Base-by-base conservation (phyloP, 176 grass and related monocot genomes). In the Elymus sibiricus region DNA sequence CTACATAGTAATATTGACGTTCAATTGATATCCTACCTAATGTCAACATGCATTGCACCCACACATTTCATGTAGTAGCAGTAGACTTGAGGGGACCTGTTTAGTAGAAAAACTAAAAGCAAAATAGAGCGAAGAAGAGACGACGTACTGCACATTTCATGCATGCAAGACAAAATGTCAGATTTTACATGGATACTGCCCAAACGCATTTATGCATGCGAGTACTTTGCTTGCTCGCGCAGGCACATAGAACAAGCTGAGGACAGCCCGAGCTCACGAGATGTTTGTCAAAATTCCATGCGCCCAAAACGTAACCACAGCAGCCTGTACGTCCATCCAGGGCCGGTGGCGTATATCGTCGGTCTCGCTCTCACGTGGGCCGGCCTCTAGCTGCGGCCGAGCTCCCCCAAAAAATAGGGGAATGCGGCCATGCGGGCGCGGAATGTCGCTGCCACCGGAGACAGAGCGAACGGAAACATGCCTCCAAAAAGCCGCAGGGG, bases 211-310 rank as follows among this genome's bases (percentile, higher is more conserved):
- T 34, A 35, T 26, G 71, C 72, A 51, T 61, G 87, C 24, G 83
- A 67, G 67, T 89, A 89, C 89, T 88, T 85, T 76, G 19, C 73
- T 53, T 71, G 78, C 76, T 82, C 44, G 58, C 26, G 29, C 68
- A 64, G 25, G 81, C 81, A 24, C 13, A 81, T 38, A 43, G 21
- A 88, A 72, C 84, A 83, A 82, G 32, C 73, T 47, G 29, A 77
- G 53, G 86, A 83, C 90, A 86, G 90, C 74, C 66, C 4, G 67
- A 61, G 90, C 49, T 92, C 90, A 89, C 90, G 90, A 92, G 86
- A 86, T 66, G 74, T 89, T 86, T 92, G 86, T 86, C 83, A 69
- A 89, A 89, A 79, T 92, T 66, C 86, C 83, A 89, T 79, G 65
- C 79, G 39, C 79, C 79, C 90, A 51, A 92, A 89, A 89, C 47